Base-by-base conservation (phyloP, 768 basidiomycete species). In the Macrolepiota albuminosa region DNA sequence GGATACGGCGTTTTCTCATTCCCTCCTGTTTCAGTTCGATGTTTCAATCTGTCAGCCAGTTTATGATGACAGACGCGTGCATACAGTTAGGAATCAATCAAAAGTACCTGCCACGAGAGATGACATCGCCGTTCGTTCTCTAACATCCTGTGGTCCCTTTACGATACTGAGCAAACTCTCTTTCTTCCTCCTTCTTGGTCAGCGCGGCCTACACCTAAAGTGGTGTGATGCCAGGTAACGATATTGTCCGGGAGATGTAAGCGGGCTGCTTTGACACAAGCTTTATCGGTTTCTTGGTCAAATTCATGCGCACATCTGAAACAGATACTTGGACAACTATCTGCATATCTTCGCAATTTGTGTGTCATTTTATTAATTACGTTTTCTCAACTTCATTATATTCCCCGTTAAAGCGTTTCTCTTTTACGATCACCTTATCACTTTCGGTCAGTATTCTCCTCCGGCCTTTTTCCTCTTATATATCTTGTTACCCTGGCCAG, bases 401-500 rank as follows among this genome's bases (percentile, higher is more conserved):
- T 42, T 3, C 6, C 42, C 7, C 42, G 8, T n/a, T n/a, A 2
- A 42, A 77, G 76, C 74, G 8, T 71, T 71, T 36, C 64, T 78
- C n/a, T 76, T 71, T 58, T 78, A 75, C 52, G 77, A 78, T 60
- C 75, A 79, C 58, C 36, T 72, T 13, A 63, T 78, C 33, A 75
- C 77, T 7, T 67, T 69, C 14, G 68, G 77, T 76, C 63, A 60
- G 67, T 43, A 8, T 16, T 13, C 33, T 51, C 8, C 18, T 21
- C 34, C 33, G 26, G 26, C 13, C 29, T 40, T 36, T 24, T 36
- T 13, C 21, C 45, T 36, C n/a, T 51, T 11, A 49, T 31, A 42
- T 36, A 36, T 24, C 40, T 26, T 60, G 40, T 34, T 49, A 29
- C 21, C 49, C 13, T 39, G 52, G 10, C 10, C 47, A 77, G 76